Evolutionary conservation across 306 rosid species (phyloP), one percentile per base, ranked within the genome.

Genomic region (Styphnolobium japonicum): DNA sequence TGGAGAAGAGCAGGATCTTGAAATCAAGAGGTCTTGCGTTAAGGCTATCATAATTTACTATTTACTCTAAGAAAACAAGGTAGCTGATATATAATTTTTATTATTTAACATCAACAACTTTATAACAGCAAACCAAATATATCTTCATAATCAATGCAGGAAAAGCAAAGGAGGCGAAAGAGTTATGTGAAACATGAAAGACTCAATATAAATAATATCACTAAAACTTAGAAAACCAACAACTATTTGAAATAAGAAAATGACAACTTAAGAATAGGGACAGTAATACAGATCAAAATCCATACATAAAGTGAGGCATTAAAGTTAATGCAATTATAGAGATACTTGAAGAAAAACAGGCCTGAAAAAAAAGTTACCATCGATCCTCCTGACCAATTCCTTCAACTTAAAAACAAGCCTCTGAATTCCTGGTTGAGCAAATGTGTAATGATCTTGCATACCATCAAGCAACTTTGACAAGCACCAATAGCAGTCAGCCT

Each of bases 391-490:
- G 85, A 94, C 97, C 88, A 92, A 75, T 85, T 94, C 98, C 87
- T 94, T 94, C 84, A 94, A 83, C 84, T 87, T 94, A 87, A 90
- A 94, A 66, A 94, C 97, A 74, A 92, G 98, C 85, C 97, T 92
- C 84, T 92, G 98, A 81, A 94, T 94, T 83, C 98, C 98, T 2
- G 98, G 98, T 80, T 94, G 98, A 34, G 98, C 98, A 86, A 92
- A 92, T 21, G 98, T 92, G 80, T 92, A 94, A 83, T 94, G 98
- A 81, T 92, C 98, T 92, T 94, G 97, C 98, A 94, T 94, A 66
- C 98, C 98, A 63, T 94, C 97, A 70, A 94, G 94, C 81, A 94
- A 88, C 82, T 90, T 94, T 23, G 98, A 90, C 74, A 92, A 83
- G 82, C 98, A 94, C 98, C 98, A 94, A 84, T 90, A 94, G 82